Conservation (phyloP, 371 early-diverging fungal genomes). For the Zopfochytrium polystomum region DNA sequence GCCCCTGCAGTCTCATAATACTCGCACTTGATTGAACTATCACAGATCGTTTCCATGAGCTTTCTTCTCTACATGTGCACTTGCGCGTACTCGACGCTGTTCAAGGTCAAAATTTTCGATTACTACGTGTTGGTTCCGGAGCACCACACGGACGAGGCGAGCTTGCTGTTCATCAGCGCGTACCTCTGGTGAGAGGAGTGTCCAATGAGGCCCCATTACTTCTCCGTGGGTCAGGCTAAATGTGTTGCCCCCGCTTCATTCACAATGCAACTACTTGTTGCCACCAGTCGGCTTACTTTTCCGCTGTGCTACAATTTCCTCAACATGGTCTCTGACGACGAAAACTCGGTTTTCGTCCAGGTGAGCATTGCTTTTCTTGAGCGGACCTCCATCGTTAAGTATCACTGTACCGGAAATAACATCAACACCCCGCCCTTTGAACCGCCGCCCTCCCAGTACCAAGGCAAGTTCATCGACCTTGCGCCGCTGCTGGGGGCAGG, state of each 20-base stretch:
- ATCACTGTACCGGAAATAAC: background rate
- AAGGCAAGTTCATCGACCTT: slow-evolving; percentile 62
- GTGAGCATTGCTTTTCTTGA: slow-evolving; percentile 8
- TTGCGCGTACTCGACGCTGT: slow-evolving; percentile 86
- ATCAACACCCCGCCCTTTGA: background rate
- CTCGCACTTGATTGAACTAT: background rate
- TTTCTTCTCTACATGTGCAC: slow-evolving; percentile 84
- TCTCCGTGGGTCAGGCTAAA: background rate
- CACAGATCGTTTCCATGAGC: slow-evolving; percentile 67
- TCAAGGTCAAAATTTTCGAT: slow-evolving; percentile 81
- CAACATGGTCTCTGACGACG: slow-evolving; percentile 60
- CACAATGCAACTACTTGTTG: background rate
- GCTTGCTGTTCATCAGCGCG: slow-evolving; percentile 82
- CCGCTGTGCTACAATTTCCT: slow-evolving; percentile 94
- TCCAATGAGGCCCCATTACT: no score
- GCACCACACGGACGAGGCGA: slow-evolving; percentile 86
- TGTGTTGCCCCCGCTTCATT: background rate
- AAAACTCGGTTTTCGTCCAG: slow-evolving; percentile 45
- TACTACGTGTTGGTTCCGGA: slow-evolving; percentile 80
- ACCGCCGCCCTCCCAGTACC: slow-evolving; percentile 41
- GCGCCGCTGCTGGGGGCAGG: slow-evolving; percentile 83
- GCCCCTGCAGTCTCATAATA: background rate
- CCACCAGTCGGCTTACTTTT: slow-evolving; percentile 53
- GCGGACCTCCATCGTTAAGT: background rate
- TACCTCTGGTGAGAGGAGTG: slow-evolving; percentile 69